These are phyloP conservation scores for Chaetothyriales sp. DNA, from an alignment of 2,329 filamentous ascomycete species.

Conservation along the genomic window DNA sequence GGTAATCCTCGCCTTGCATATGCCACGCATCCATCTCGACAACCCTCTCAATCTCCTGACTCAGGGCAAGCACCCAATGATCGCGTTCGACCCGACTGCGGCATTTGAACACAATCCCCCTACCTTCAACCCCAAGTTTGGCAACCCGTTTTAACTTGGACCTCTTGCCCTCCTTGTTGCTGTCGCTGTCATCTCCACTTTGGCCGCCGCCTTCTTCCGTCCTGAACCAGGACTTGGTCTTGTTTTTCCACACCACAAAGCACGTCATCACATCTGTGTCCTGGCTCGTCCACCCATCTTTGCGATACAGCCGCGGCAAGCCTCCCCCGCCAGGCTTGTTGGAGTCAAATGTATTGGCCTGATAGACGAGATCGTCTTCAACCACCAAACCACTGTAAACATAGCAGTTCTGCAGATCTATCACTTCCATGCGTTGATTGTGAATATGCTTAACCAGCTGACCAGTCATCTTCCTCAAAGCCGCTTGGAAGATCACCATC, in stretches of 20 bases:
- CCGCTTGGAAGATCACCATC: conserved; percentile 47
- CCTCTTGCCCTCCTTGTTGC: conserved; percentile 2
- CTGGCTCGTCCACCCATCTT: conserved; percentile 18
- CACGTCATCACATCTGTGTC: conserved; percentile 19
- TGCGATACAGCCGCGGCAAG: conserved; percentile 19
- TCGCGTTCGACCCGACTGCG: conserved; percentile 50
- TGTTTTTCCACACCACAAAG: conserved; percentile 17
- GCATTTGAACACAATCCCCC: conserved; percentile 51
- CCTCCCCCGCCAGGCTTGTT: conserved; percentile 14
- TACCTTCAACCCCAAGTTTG: conserved; percentile 43
- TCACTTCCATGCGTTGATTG: conserved; percentile 43
- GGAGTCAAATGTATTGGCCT: conserved; percentile 19
- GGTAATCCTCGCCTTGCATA: neutral
- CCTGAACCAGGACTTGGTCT: conserved; percentile 14
- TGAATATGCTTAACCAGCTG: conserved; percentile 44
- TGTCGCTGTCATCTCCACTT: neutral
- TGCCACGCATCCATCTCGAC: conserved; percentile 4
- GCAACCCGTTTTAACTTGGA: conserved; percentile 41
- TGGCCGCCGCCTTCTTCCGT: conserved; percentile 22
- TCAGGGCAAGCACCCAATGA: conserved; percentile 51
- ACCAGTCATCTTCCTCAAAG: conserved; percentile 40
- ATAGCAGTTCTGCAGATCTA: conserved; percentile 49
- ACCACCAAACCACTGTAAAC: conserved; percentile 50
- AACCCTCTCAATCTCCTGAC: conserved; percentile 46
- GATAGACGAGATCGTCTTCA: conserved; percentile 41